Conservation (phyloP, 345 rosid species). For the Raphanus raphanistrum region DNA sequence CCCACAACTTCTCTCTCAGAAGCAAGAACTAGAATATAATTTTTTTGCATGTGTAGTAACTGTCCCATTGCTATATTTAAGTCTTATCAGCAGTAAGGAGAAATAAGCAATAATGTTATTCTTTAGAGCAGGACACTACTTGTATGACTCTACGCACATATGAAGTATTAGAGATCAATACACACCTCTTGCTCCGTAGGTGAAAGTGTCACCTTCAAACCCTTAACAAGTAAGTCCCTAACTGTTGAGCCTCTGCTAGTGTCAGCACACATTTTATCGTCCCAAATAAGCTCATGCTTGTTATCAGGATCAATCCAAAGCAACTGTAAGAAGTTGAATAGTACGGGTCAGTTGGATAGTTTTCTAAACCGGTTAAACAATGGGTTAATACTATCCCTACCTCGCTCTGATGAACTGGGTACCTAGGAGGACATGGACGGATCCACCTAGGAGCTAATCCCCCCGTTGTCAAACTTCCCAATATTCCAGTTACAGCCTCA, state of each 20-base stretch:
- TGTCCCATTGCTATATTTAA: background rate
- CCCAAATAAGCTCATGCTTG: slow-evolving; percentile 97
- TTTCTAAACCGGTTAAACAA: slow-evolving; percentile 6
- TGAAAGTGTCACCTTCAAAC: slow-evolving; percentile 75
- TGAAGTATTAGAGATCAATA: slow-evolving; percentile 8
- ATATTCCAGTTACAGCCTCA: slow-evolving; percentile 56
- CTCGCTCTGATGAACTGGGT: slow-evolving; percentile 82
- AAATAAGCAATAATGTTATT: slow-evolving; percentile 1
- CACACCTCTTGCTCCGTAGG: slow-evolving; percentile 84
- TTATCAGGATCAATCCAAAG: slow-evolving; percentile 94
- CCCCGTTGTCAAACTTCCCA: slow-evolving; percentile 52
- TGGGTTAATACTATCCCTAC: slow-evolving; percentile 38
- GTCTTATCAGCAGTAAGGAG: slow-evolving; percentile 8
- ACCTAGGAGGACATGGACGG: slow-evolving; percentile 85
- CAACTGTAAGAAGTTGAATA: slow-evolving; percentile 53
- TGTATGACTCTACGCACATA: slow-evolving; percentile 11
- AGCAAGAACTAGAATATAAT: background rate
- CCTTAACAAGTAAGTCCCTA: slow-evolving; percentile 82
- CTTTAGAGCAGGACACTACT: slow-evolving; percentile 1
- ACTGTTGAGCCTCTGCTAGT: slow-evolving; percentile 91
- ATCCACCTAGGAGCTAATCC: slow-evolving; percentile 73
- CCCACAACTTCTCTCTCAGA: background rate
- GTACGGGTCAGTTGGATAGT: slow-evolving; percentile 1
- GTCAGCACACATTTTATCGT: slow-evolving; percentile 97
- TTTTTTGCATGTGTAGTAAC: background rate